Conservation (phyloP, 2,329 filamentous ascomycete species). For the Penicillium sumatraense region DNA sequence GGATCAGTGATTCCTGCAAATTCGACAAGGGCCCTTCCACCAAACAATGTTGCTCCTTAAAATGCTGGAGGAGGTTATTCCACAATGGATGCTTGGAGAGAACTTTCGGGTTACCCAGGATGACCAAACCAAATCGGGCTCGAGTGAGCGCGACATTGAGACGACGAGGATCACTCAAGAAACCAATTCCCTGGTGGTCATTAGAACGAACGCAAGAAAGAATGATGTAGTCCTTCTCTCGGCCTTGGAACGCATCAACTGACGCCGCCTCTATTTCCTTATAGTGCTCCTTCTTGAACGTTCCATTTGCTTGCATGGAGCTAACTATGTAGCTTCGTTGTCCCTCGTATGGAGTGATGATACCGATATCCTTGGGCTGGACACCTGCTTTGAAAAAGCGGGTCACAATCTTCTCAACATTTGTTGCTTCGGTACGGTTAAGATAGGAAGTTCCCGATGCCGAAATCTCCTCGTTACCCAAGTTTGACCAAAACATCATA, state of each 20-base stretch:
- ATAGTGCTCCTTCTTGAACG: constrained; percentile 97
- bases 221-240: constrained; percentile 99
- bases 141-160: constrained; percentile 96
- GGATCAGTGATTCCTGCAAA: constrained; percentile 90
- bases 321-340: constrained; percentile 98
- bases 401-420: constrained; percentile 97
- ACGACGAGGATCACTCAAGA: constrained; percentile 95
- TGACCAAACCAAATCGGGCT: constrained; percentile 94
- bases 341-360: constrained; percentile 98
- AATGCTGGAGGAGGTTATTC: constrained; percentile 93
- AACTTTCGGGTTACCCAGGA: constrained; percentile 96
- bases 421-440: constrained; percentile 94
- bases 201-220: constrained; percentile 97
- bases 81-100: constrained; percentile 96
- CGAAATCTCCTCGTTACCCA: constrained; percentile 97
- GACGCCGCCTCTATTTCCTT: constrained; percentile 98
- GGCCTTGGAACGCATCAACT: constrained; percentile 96
- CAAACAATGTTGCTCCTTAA: constrained; percentile 94
- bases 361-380: constrained; percentile 90
- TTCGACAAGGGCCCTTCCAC: constrained; percentile 96
- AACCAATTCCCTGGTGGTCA: constrained; percentile 98
- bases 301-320: constrained; percentile 98
- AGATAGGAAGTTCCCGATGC: constrained; percentile 97
- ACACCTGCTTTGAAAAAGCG: constrained; percentile 99
- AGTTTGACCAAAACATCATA: constrained; percentile 99